These are phyloP conservation scores for Glonium stellatum DNA, from an alignment of 495 filamentous ascomycete genomes.

Conservation along the genomic window DNA sequence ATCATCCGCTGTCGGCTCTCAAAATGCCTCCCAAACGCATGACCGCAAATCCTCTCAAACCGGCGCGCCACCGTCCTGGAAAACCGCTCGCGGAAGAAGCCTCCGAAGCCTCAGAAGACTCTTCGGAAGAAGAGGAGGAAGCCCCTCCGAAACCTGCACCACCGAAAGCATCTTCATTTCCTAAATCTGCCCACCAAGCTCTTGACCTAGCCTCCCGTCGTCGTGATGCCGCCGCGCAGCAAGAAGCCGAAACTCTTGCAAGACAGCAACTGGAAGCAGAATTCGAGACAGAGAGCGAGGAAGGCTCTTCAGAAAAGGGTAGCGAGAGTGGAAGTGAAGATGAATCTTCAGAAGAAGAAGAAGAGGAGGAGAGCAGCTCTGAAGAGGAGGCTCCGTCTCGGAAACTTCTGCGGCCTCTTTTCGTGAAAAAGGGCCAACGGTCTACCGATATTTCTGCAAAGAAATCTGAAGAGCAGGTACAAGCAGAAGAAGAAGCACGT, in stretches of 20 bases:
- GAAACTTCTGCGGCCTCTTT: conserved; percentile 78
- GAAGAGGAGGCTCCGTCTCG: conserved; percentile 40
- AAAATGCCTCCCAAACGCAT: conserved; percentile 84
- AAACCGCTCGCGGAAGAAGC: conserved; percentile 61
- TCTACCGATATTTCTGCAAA: conserved; percentile 30
- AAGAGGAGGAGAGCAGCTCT: conserved; percentile 51
- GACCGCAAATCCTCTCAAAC: conserved; percentile 84
- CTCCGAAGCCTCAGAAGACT: conserved; percentile 54
- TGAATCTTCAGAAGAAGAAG: conserved; percentile 62
- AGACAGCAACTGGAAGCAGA: conserved; percentile 33
- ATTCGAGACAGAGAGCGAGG: conserved; percentile 32
- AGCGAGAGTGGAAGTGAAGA: conserved; percentile 29
- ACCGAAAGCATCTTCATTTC: conserved; percentile 14
- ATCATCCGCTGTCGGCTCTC: conserved; percentile 6
- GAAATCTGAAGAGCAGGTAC: conserved; percentile 19
- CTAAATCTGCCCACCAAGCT: conserved; percentile 15
- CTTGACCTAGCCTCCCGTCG: conserved; percentile 16
- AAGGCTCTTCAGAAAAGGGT: conserved; percentile 17
- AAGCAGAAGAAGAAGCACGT: conserved; percentile 23
- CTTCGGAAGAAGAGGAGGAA: conserved; percentile 50
- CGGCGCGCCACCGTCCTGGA: conserved; percentile 78
- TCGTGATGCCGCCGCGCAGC: conserved; percentile 26
- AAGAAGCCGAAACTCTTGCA: conserved; percentile 51
- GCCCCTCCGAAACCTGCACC: conserved; percentile 24
- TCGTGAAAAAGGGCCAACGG: conserved; percentile 79